Evolutionary conservation across 768 basidiomycete genomes (phyloP), one percentile per base, ranked within the genome.

Genomic region (Lentinula sp.): DNA sequence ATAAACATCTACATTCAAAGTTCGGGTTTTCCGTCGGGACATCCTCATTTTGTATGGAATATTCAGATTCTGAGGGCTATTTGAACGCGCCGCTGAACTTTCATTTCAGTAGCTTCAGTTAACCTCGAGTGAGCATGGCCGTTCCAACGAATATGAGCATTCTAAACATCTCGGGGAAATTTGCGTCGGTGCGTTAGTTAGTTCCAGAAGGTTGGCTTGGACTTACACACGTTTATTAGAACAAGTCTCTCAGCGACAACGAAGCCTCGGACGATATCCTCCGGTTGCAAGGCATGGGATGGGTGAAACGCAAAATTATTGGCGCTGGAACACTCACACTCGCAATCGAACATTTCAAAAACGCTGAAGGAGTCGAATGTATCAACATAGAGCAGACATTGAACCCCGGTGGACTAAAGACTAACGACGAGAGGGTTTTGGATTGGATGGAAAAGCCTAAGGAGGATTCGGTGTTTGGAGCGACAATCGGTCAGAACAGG

Each of bases 291-390:
- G 91, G 90, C 53, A 79, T 92, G 39, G 70, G 85, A 39, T 93
- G 90, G 90, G 61, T 85, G 52, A 87, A 76, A 64, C 83, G 91
- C 65, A 85, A 79, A 60, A 80, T 80, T 23, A 91, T 93, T 66
- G 59, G 68, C 32, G 36, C 76, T 32, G 85, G 80, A 33, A 84
- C 81, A 15, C 66, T 92, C 52, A 88, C 85, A 23, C 80, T 91
- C 45, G 59, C 57, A 46, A 69, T 90, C 66, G 87, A 83, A 61
- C 90, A 92, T 67, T 83, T 78, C 74, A 85, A 79, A 63, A 82
- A 87, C 52, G 84, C 80, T 16, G 73, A 70, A 0, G 81, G 79
- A 41, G 65, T 83, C 35, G 90, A 92, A 71, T 82, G 80, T 67
- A 82, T 91, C 63, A 83, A 87, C 59, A 80, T 90, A 58, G 81